These are phyloP conservation scores for Yamadazyma tumulicola DNA, from an alignment of 805 yeast genomes.

Conservation along the genomic window DNA sequence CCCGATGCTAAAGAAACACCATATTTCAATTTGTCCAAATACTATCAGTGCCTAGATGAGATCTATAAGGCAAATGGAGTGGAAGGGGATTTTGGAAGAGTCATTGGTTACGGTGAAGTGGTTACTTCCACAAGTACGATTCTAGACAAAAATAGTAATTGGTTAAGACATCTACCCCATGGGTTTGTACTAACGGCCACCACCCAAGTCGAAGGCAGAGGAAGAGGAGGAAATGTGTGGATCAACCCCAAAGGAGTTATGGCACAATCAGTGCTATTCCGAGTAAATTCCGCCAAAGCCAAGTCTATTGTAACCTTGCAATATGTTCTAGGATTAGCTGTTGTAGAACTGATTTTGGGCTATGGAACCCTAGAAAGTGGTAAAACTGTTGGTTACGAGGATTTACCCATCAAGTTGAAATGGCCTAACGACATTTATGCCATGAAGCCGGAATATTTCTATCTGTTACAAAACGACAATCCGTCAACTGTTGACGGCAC, in stretches of 20 bases:
- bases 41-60: constrained; percentile 43
- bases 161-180: constrained; percentile 60
- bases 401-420: constrained; percentile 75
- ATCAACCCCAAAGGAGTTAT: constrained; percentile 89
- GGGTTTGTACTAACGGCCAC: constrained; percentile 74
- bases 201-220: constrained; percentile 85
- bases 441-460: constrained; percentile 56
- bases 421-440: constrained; percentile 97
- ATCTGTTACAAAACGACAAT: constrained; percentile 20
- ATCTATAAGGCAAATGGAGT: constrained; percentile 14
- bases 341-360: constrained; percentile 68
- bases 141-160: constrained; percentile 65
- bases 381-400: constrained; percentile 55
- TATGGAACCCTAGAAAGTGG: constrained; percentile 45
- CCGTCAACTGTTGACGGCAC: constrained; percentile 42
- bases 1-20: constrained; percentile 64
- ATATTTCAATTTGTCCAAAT: constrained; percentile 61
- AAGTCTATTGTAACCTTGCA: constrained; percentile 78
- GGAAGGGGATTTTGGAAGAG: constrained; percentile 52
- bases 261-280: constrained; percentile 72
- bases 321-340: constrained; percentile 78
- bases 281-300: constrained; percentile 43
- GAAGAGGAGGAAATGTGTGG: constrained; percentile 95
- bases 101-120: constrained; percentile 77
- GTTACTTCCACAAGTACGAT: constrained; percentile 82